phyloP scores from a whole-genome alignment of 805 yeast genomes.

The Lachancea fermentati region DNA sequence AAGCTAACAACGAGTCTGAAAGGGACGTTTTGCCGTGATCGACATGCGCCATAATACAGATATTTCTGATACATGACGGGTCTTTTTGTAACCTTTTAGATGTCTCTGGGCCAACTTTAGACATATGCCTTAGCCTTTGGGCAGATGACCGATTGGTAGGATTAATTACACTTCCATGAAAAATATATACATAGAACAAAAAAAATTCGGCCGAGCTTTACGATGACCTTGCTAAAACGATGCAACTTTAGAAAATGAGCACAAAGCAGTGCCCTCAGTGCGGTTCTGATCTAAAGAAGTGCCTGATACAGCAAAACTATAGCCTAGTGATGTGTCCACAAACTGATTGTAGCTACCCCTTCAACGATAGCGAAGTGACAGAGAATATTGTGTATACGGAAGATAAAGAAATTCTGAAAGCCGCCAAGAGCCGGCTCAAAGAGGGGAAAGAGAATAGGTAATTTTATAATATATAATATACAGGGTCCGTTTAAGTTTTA shows the following conservation, averaged over 20 bases:
- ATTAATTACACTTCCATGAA: too few species aligned
- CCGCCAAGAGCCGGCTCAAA: conserved; percentile 22
- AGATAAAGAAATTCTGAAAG: conserved; percentile 25
- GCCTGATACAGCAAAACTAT: conserved; percentile 31
- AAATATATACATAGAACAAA: too few species aligned
- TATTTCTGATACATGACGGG: conserved; percentile 71
- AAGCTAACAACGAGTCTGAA: conserved; percentile 86
- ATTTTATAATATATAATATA: neutral
- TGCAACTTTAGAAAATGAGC: too few species aligned
- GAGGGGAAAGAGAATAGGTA: conserved; percentile 4
- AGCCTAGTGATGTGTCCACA: conserved; percentile 30
- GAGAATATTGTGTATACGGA: conserved; percentile 25
- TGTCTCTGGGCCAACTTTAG: conserved; percentile 60
- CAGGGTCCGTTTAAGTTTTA: too few species aligned
- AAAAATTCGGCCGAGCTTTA: too few species aligned
- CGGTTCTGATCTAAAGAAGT: conserved; percentile 20
- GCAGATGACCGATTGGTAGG: too few species aligned
- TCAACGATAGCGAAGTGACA: conserved; percentile 19
- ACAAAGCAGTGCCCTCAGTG: conserved; percentile 25
- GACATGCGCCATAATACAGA: conserved; percentile 95
- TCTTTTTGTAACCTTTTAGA: conserved; percentile 63
- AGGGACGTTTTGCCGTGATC: conserved; percentile 98
- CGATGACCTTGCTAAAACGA: too few species aligned
- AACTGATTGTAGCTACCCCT: conserved; percentile 26
- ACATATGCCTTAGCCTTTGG: conserved; percentile 23